Evolutionary conservation across 2,329 filamentous ascomycete genomes (phyloP), one percentile per base, ranked within the genome.

Genomic region (Lachnellula arida): DNA sequence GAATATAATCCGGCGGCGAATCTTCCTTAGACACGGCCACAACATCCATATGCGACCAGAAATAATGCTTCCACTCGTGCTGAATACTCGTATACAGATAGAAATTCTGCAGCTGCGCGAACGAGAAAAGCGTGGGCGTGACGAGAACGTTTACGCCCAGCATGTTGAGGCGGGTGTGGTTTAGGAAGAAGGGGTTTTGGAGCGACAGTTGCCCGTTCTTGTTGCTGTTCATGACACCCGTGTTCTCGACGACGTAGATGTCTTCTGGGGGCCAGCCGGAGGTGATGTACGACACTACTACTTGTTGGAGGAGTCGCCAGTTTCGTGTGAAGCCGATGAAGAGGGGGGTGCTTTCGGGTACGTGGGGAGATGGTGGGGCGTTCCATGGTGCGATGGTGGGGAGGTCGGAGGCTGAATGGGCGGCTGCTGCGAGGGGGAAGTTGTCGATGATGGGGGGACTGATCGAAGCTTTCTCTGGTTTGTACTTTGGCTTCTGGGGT

Each of bases 221-320:
- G 40, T 84, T 84, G 49, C 78, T 75, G 53, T 78, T 70, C 65
- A 81, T 78, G 14, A 77, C 76, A 5, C 81, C 81, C 5, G 78
- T 84, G 68, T 85, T 85, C 63, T 85, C 81, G 28, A 84, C 69
- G 2, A 84, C 76, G 59, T 79, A 79, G 57, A 85, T 82, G 59
- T 83, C 75, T 19, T 72, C 71, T 0, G 78, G 68, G 1, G 81
- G 81, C 81, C 81, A 85, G 49, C 81, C 81, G 2, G 79, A 78
- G 0, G 80, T 78, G 59, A 85, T 77, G 66, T 84, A 85, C 11
- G 74, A 77, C 9, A 81, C 74, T 1, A 84, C 76, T 3, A 76
- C 72, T 68, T 84, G 81, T 14, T 81, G 74, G 1, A 85, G 72
- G 55, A 84, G 70, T 2, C 76, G 75, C 76, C 77, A 82, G 54